Base-by-base conservation (phyloP, 768 basidiomycete genomes). In the Pulveroboletus ravenelii region DNA sequence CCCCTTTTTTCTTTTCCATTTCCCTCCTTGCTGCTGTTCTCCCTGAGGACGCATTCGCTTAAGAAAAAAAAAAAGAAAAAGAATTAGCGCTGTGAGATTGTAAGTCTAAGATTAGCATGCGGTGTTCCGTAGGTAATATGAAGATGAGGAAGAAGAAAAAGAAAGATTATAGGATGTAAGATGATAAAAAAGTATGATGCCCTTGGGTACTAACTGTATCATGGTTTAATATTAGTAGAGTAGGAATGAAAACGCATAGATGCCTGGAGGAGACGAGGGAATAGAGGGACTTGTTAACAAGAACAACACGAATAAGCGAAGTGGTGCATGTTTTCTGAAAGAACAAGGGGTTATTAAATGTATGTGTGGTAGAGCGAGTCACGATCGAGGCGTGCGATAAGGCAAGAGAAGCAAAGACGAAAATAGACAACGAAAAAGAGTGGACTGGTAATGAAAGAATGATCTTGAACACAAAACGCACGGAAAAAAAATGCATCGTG, bases 261-360 rank as follows among this genome's bases (percentile, higher is more conserved):
- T n/a, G 30, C 17, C 10, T 23, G 20, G 20, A 12, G 25, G 42
- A 31, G 13, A 34, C 23, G 43, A 44, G 18, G 6, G 17, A 15
- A 5, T 6, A 23, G 6, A 17, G 7, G 4, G 13, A 15, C 17
- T 12, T 35, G 45, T 46, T 48, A 40, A 41, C 56, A 39, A 50
- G 55, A 4, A 66, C 57, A 64, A 68, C 64, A 62, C 38, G 39
- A n/a, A 2, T 35, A 57, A 48, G 49, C 53, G 53, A 64, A 50
- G 56, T 50, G 50, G 41, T 42, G 31, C 35, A n/a, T 32, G 31
- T 14, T 23, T 14, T 23, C 3, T 23, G 30, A 32, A 35, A 10
- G 29, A 42, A 52, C 15, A 45, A 45, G 47, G 37, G 53, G 41
- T 51, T 5, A 67, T 63, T 64, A 64, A 58, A 51, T 50, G 53